Conservation (phyloP, 2,329 filamentous ascomycete species). For the Claviceps arundinis region DNA sequence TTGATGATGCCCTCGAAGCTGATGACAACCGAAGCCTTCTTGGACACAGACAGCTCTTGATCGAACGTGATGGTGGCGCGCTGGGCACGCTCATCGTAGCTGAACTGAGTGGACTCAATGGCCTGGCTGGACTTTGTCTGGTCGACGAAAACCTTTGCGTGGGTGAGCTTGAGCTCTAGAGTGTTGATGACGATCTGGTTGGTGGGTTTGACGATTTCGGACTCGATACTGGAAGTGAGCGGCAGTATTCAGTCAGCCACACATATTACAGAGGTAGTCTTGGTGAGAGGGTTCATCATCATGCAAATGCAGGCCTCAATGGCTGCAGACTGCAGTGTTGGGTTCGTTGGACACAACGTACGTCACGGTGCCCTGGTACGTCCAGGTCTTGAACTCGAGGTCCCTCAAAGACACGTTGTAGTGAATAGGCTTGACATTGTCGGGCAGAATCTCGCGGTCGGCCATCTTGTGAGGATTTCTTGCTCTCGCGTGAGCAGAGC, state of each 20-base stretch:
- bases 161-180: conserved; percentile 66
- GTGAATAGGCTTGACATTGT: conserved; percentile 64
- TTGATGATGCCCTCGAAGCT: conserved; percentile 74
- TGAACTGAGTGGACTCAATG: conserved; percentile 51
- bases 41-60: conserved; percentile 53
- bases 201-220: conserved; percentile 56
- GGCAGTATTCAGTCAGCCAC: too few species aligned
- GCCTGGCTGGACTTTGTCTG: conserved; percentile 43
- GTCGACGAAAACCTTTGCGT: conserved; percentile 45
- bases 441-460: conserved; percentile 50
- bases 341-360: conserved; percentile 18
- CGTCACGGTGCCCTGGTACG: conserved; percentile 69
- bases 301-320: too few species aligned
- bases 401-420: conserved; percentile 74
- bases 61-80: conserved; percentile 67
- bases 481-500: conserved; percentile 24
- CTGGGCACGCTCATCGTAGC: conserved; percentile 74
- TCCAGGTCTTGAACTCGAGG: conserved; percentile 61
- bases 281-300: neutral
- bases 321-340: neutral
- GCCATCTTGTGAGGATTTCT: conserved; percentile 29
- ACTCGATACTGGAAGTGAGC: conserved; percentile 46
- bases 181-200: conserved; percentile 75
- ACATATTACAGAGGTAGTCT: too few species aligned
- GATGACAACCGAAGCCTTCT: conserved; percentile 54